Percentiles rank a stretch among this genome's conserved stretches.
These are phyloP conservation scores for Sporisorium scitamineum DNA, from an alignment of 1,284 basidiomycete species.

Conservation along the genomic window DNA sequence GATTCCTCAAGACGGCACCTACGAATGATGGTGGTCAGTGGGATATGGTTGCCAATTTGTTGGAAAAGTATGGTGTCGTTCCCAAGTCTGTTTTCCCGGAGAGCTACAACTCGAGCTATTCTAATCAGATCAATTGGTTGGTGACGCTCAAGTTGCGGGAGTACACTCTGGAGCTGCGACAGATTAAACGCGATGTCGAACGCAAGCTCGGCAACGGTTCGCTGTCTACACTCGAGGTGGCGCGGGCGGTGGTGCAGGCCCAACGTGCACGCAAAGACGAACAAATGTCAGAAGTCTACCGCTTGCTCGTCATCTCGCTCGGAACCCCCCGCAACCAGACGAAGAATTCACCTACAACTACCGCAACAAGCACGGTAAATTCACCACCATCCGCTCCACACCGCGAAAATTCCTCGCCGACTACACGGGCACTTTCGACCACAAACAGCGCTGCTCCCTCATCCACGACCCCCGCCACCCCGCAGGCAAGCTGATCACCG, in stretches of 20 bases:
- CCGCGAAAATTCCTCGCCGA: constrained; percentile 77
- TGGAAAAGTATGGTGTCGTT: constrained; percentile 53
- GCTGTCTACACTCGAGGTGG: constrained; percentile 10
- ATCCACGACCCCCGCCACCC: constrained; percentile 93
- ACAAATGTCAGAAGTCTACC: constrained; percentile 85
- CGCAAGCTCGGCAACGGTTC: constrained; percentile 70
- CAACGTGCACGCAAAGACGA: constrained; percentile 79
- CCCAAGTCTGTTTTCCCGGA: constrained; percentile 83
- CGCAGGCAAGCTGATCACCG: constrained; percentile 86
- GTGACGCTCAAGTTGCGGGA: constrained; percentile 91
- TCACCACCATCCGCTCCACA: constrained; percentile 79
- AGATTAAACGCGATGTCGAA: constrained; percentile 71
- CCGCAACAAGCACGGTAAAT: constrained; percentile 83
- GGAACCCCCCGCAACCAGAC: constrained; percentile 69
- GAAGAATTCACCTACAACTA: constrained; percentile 63
- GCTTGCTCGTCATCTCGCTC: constrained; percentile 85
- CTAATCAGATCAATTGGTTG: constrained; percentile 79
- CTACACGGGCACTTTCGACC: constrained; percentile 71
- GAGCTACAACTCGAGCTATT: constrained; percentile 82
- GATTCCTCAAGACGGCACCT: constrained; percentile 80
- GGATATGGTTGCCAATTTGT: constrained; percentile 90
- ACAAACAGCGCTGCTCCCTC: constrained; percentile 83
- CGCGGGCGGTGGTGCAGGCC: constrained; percentile 50
- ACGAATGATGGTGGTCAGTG: constrained; percentile 80
- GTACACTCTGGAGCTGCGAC: constrained; percentile 84